Conservation (phyloP, 495 filamentous ascomycete species). For the Chaetomium fimeti region DNA sequence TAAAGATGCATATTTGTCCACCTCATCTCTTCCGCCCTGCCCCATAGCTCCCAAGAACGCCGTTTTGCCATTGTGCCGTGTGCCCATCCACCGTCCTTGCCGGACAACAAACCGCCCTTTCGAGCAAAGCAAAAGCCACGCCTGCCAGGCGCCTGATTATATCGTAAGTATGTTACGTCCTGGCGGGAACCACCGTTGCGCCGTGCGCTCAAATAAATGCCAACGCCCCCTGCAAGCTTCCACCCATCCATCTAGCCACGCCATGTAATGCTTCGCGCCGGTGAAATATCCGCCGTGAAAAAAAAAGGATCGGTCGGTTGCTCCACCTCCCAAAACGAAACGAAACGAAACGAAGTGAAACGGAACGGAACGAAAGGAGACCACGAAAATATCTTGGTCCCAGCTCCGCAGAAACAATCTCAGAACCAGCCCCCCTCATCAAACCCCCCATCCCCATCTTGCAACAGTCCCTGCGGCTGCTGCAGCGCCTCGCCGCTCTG, state of each 20-base stretch:
- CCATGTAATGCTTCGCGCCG: slow-evolving; percentile 9
- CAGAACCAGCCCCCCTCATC: slow-evolving; percentile 35
- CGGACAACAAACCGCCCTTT: not conserved
- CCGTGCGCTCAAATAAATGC: not conserved
- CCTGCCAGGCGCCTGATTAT: not conserved
- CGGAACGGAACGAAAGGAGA: not conserved
- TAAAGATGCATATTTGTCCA: not conserved
- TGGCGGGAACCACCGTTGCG: not conserved
- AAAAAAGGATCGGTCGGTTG: not conserved
- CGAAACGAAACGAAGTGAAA: not conserved
- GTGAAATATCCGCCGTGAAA: slow-evolving; percentile 5
- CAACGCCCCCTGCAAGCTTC: not conserved
- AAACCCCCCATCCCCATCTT: slow-evolving; percentile 32
- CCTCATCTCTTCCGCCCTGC: not conserved
- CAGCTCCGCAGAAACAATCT: not conserved
- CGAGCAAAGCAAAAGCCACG: slow-evolving; percentile 1
- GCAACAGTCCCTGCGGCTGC: slow-evolving; percentile 1
- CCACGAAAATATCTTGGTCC: not conserved
- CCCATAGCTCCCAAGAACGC: not conserved
- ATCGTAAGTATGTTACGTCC: not conserved
- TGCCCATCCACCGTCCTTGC: not conserved
- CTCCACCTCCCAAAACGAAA: not conserved
- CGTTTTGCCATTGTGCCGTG: not conserved
- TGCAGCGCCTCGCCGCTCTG: slow-evolving; percentile 23
- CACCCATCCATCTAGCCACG: not conserved